Percentiles rank a stretch among this genome's conserved stretches.
Conservation (phyloP, 2,329 filamentous ascomycete species). For the Pseudopyricularia cyperi region DNA sequence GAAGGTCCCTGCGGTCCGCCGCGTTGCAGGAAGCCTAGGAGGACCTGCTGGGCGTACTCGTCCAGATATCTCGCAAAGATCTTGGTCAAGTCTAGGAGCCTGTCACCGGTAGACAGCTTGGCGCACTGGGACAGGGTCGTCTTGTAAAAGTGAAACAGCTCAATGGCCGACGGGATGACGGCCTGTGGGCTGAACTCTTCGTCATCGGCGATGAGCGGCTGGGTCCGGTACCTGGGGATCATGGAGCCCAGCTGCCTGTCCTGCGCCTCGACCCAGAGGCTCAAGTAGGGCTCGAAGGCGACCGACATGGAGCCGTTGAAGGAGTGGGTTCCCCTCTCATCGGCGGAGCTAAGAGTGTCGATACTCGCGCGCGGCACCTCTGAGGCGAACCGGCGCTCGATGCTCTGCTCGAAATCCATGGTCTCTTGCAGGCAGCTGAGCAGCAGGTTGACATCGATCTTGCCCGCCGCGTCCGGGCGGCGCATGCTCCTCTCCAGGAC, state of each 20-base stretch:
- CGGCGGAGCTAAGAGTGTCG: constrained; percentile 69
- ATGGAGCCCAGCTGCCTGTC: constrained; percentile 74
- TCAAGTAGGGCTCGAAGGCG: constrained; percentile 89
- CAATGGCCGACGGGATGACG: constrained; percentile 86
- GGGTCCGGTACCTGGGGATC: constrained; percentile 76
- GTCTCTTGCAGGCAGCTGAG: constrained; percentile 89
- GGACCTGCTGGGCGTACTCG: constrained; percentile 85
- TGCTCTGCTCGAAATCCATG: constrained; percentile 85
- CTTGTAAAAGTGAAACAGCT: constrained; percentile 95
- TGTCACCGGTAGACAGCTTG: constrained; percentile 83
- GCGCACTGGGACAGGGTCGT: constrained; percentile 87
- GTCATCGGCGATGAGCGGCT: constrained; percentile 66
- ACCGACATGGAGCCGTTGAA: constrained; percentile 90
- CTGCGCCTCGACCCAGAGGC: constrained; percentile 93
- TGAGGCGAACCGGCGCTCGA: constrained; percentile 67
- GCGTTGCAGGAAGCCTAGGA: constrained; percentile 55
- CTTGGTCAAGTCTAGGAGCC: constrained; percentile 70
- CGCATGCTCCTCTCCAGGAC: constrained; percentile 84
- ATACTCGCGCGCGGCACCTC: constrained; percentile 57
- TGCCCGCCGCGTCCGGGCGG: constrained; percentile 48
- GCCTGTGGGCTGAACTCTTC: constrained; percentile 87
- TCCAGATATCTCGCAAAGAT: constrained; percentile 89
- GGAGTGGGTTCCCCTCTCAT: constrained; percentile 39
- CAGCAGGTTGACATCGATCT: constrained; percentile 78
- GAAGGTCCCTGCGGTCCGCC: constrained; percentile 18